phyloP scores from a whole-genome alignment of 371 early-diverging fungal genomes.

The Fennellomyces sp. region DNA sequence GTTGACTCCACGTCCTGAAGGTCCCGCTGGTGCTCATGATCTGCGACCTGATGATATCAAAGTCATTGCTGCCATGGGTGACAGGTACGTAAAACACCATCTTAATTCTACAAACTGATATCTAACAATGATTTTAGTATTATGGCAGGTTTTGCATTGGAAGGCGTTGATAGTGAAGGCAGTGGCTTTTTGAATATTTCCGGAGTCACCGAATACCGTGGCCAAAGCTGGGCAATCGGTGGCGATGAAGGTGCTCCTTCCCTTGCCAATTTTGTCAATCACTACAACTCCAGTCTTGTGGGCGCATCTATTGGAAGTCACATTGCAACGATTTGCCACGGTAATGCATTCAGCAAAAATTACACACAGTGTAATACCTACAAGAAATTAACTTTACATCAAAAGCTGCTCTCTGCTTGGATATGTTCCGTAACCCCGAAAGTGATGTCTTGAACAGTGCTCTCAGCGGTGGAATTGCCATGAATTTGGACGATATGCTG shows the following conservation, averaged over 20 bases:
- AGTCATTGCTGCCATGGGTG: slow-evolving; percentile 28
- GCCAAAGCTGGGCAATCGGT: slow-evolving; percentile 48
- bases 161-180: slow-evolving; percentile 12
- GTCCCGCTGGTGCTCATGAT: slow-evolving; percentile 20
- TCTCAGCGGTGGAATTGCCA: slow-evolving; percentile 37
- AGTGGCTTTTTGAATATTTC: slow-evolving; percentile 19
- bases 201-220: slow-evolving; percentile 37
- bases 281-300: slow-evolving; percentile 31
- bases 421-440: background rate
- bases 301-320: slow-evolving; percentile 48
- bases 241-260: slow-evolving; percentile 44
- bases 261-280: slow-evolving; percentile 41
- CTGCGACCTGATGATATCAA: slow-evolving; percentile 32
- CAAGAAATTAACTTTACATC: background rate
- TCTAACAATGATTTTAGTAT: slow-evolving; percentile 18
- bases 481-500: slow-evolving; percentile 34
- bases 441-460: slow-evolving; percentile 41
- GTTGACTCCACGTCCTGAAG: slow-evolving; percentile 15
- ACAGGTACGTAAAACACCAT: slow-evolving; percentile 17
- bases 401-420: background rate
- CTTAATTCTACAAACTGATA: background rate
- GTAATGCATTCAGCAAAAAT: slow-evolving; percentile 10
- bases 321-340: slow-evolving; percentile 26
- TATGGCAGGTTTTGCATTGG: slow-evolving; percentile 39
- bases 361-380: too few species aligned